Evolutionary conservation across 2,329 filamentous ascomycete genomes (phyloP).

Genomic region (Aspergillus texensis): DNA sequence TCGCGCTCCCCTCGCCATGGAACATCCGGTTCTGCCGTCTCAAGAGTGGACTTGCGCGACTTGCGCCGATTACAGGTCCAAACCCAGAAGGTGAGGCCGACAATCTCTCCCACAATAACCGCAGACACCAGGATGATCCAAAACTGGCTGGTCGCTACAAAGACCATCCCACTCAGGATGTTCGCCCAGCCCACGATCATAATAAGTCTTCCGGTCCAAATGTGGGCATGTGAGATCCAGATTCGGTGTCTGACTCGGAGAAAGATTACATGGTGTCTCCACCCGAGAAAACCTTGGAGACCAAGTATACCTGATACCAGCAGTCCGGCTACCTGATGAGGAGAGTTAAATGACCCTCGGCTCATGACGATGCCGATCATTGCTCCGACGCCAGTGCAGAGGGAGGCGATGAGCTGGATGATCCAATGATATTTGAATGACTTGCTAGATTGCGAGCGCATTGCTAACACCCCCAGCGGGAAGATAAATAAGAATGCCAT

Average conservation of each 20-base stretch:
- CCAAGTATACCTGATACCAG: slow-evolving; percentile 3
- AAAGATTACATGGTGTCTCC: slow-evolving; percentile 15
- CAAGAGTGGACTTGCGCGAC: not conserved
- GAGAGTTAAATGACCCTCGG: slow-evolving; percentile 3
- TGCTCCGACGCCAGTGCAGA: slow-evolving; percentile 4
- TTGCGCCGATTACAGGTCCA: slow-evolving; percentile 5
- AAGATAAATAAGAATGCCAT: slow-evolving; percentile 11
- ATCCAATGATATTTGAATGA: slow-evolving; percentile 14
- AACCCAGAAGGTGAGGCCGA: slow-evolving; percentile 8
- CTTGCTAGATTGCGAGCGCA: slow-evolving; percentile 9
- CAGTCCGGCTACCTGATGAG: slow-evolving; percentile 9
- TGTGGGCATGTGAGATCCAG: slow-evolving; percentile 15
- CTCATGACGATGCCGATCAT: slow-evolving; percentile 4
- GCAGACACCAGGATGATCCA: slow-evolving; percentile 3
- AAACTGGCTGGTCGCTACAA: slow-evolving; percentile 1
- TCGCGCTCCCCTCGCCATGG: not conserved
- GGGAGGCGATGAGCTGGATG: slow-evolving; percentile 8
- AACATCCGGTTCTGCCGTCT: not conserved
- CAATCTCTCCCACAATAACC: not conserved
- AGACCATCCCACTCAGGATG: slow-evolving; percentile 10
- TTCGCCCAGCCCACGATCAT: slow-evolving; percentile 14
- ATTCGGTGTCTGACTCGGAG: slow-evolving; percentile 8
- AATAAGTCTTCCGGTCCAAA: slow-evolving; percentile 11
- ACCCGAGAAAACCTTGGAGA: slow-evolving; percentile 9
- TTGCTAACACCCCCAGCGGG: slow-evolving; percentile 10